Evolutionary conservation across 768 basidiomycete genomes (phyloP).

Genomic region (Phanerochaete sordida): DNA sequence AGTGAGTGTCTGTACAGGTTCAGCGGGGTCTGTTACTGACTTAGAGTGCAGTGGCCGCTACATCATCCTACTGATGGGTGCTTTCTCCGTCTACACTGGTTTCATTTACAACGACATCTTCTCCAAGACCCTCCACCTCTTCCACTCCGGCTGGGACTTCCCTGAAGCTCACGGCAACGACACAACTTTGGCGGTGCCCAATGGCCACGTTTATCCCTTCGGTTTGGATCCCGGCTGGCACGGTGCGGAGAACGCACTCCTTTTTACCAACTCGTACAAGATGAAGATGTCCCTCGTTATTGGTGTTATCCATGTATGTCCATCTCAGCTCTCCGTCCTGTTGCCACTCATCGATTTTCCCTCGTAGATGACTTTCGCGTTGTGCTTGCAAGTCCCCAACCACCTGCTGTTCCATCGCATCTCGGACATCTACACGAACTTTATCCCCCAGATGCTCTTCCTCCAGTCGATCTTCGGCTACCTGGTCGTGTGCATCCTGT

Average conservation of each 20-base stretch:
- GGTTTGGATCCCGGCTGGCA: slow-evolving; percentile 97
- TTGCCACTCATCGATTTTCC: background rate
- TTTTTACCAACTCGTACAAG: slow-evolving; percentile 98
- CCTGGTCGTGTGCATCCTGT: slow-evolving; percentile 87
- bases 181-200: slow-evolving; percentile 50
- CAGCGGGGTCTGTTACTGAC: slow-evolving; percentile 17
- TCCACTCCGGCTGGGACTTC: slow-evolving; percentile 86
- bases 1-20: slow-evolving; percentile 48
- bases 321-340: slow-evolving; percentile 1
- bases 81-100: slow-evolving; percentile 95
- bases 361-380: slow-evolving; percentile 93
- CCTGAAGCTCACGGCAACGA: slow-evolving; percentile 41
- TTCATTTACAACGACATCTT: slow-evolving; percentile 99
- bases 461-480: slow-evolving; percentile 98
- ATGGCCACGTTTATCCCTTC: slow-evolving; percentile 81
- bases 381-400: slow-evolving; percentile 95
- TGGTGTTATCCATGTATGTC: slow-evolving; percentile 90
- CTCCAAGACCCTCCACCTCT: slow-evolving; percentile 87
- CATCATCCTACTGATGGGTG: slow-evolving; percentile 97
- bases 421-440: slow-evolving; percentile 88
- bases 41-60: slow-evolving; percentile 75
- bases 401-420: slow-evolving; percentile 89
- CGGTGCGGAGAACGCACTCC: slow-evolving; percentile 82
- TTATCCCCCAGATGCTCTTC: slow-evolving; percentile 97
- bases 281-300: slow-evolving; percentile 99